phyloP scores from a whole-genome alignment of 108 stramenopile species.

The Fragilaria crotonensis region DNA sequence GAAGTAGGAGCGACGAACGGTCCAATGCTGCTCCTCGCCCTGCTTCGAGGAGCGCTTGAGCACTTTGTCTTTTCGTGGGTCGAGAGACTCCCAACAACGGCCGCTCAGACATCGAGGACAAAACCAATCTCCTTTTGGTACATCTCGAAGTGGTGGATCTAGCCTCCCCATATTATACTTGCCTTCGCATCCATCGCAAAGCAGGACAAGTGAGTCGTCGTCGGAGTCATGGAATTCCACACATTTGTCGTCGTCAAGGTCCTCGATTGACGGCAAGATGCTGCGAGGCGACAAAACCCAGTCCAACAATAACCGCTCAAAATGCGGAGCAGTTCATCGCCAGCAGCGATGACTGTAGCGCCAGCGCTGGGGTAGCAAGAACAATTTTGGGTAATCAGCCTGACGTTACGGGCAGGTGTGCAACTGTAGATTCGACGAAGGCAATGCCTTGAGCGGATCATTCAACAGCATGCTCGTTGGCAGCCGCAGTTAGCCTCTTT shows the following conservation, averaged over 20 bases:
- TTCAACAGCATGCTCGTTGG: slow-evolving; percentile 3
- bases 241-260: slow-evolving; percentile 81
- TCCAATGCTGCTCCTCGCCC: not conserved
- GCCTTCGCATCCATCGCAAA: slow-evolving; percentile 89
- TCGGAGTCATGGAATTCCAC: slow-evolving; percentile 64
- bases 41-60: not conserved
- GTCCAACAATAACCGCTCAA: slow-evolving; percentile 80
- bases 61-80: slow-evolving; percentile 56
- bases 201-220: slow-evolving; percentile 61
- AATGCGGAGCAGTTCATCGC: slow-evolving; percentile 69
- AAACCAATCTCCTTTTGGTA: slow-evolving; percentile 86
- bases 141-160: slow-evolving; percentile 54
- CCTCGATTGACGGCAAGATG: slow-evolving; percentile 37
- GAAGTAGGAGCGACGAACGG: not conserved
- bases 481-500: slow-evolving; percentile 46
- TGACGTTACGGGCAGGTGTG: slow-evolving; percentile 70
- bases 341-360: slow-evolving; percentile 55
- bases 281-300: slow-evolving; percentile 76
- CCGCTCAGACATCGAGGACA: slow-evolving; percentile 74
- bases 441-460: not conserved
- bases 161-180: slow-evolving; percentile 81
- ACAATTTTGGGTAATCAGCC: slow-evolving; percentile 60
- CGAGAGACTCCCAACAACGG: slow-evolving; percentile 68
- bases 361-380: slow-evolving; percentile 62
- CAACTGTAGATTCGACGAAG: slow-evolving; percentile 36